Percentiles rank a stretch among this genome's conserved stretches.
Evolutionary conservation across 2,329 filamentous ascomycete genomes (phyloP).

Genomic region (Pseudonectria foliicola): DNA sequence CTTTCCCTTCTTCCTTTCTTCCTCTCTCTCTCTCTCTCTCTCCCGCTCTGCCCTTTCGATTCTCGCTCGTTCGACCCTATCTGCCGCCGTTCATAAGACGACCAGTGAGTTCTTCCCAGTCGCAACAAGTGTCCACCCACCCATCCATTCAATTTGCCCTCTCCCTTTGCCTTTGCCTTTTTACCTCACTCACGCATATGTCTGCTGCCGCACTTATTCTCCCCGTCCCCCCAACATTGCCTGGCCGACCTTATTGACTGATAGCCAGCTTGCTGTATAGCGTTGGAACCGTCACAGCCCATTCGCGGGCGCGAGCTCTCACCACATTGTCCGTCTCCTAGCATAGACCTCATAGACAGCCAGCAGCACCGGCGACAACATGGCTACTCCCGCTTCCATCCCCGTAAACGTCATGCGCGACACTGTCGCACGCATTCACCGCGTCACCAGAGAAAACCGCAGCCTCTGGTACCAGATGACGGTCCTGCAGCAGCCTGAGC

Average conservation of each 20-base stretch:
- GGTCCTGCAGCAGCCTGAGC: slow-evolving; percentile 90
- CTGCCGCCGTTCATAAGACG: not conserved
- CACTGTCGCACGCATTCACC: slow-evolving; percentile 39
- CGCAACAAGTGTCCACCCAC: no score
- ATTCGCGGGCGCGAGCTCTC: no score
- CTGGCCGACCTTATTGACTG: not conserved
- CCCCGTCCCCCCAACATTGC: no score
- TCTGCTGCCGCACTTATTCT: no score
- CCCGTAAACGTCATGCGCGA: slow-evolving; percentile 26
- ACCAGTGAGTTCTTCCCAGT: not conserved
- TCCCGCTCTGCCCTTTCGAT: not conserved
- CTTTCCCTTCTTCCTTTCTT: no score
- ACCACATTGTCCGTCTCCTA: no score
- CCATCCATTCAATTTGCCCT: no score
- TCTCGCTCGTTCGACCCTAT: not conserved
- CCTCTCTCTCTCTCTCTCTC: no score
- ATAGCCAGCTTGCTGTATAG: not conserved
- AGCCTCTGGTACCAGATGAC: slow-evolving; percentile 73
- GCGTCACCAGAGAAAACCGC: slow-evolving; percentile 63
- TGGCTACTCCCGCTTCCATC: slow-evolving; percentile 27
- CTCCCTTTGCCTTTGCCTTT: not conserved
- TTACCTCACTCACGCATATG: not conserved
- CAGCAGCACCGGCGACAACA: slow-evolving; percentile 13
- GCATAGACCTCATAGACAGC: no score
- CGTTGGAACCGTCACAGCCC: not conserved